Percentiles rank a stretch among this genome's conserved stretches.
These are phyloP conservation scores for Penicillium steckii DNA, from an alignment of 495 filamentous ascomycete species.

Conservation along the genomic window DNA sequence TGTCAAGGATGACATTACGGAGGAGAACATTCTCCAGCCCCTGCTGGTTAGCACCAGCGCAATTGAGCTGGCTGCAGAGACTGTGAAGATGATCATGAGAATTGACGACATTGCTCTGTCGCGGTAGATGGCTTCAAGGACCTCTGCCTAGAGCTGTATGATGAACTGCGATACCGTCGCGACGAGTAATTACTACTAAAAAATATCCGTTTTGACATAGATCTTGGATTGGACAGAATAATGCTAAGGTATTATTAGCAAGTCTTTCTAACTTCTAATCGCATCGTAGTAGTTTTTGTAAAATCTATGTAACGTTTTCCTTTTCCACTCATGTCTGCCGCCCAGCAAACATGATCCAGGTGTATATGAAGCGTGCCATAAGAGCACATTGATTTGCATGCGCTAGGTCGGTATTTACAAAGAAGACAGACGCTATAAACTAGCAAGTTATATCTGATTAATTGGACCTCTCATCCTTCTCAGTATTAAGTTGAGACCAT, in stretches of 20 bases:
- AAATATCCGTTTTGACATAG: conserved; percentile 26
- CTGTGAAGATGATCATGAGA: conserved; percentile 97
- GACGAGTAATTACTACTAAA: conserved; percentile 31
- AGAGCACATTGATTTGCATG: too few species aligned
- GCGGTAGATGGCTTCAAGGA: conserved; percentile 39
- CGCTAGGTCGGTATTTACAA: too few species aligned
- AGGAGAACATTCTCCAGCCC: conserved; percentile 97
- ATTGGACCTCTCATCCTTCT: too few species aligned
- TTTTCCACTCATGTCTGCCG: too few species aligned
- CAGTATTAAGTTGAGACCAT: too few species aligned
- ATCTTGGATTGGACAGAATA: conserved; percentile 3
- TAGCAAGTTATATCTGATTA: too few species aligned
- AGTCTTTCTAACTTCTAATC: background rate
- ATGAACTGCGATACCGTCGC: conserved; percentile 28
- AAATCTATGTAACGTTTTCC: too few species aligned
- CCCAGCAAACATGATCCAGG: too few species aligned
- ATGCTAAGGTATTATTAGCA: background rate
- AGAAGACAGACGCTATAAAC: too few species aligned
- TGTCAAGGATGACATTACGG: conserved; percentile 89
- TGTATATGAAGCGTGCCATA: too few species aligned
- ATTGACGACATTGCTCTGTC: conserved; percentile 90
- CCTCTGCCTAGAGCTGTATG: conserved; percentile 27
- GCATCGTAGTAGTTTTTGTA: background rate
- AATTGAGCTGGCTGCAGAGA: conserved; percentile 94
- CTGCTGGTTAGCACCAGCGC: conserved; percentile 95